phyloP scores from a whole-genome alignment of 805 yeast species.

The Sugiyamaella valdiviana region DNA sequence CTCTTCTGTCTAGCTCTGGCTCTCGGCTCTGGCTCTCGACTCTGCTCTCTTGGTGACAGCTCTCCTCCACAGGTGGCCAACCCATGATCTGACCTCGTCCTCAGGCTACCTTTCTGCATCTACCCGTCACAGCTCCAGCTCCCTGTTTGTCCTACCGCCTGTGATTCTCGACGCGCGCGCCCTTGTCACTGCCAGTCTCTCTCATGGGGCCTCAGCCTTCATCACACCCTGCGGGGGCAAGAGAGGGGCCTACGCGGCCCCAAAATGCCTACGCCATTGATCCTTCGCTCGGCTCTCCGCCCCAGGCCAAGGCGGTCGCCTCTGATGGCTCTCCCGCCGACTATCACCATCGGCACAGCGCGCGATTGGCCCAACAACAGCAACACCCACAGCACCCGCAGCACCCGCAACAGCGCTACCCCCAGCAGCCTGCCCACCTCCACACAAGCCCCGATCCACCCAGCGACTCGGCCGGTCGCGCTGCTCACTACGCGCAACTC shows the following conservation, averaged over 20 bases:
- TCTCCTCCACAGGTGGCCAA: no score
- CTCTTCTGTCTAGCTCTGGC: no score
- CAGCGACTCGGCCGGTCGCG: not conserved
- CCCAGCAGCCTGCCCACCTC: conserved; percentile 1
- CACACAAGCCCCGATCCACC: no score
- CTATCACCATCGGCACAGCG: not conserved
- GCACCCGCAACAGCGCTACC: conserved; percentile 22
- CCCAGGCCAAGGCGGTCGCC: not conserved
- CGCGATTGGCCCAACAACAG: conserved; percentile 14
- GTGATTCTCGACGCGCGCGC: no score
- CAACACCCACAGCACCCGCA: conserved; percentile 18
- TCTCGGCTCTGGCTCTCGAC: no score
- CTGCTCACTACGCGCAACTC: not conserved
- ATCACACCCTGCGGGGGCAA: not conserved
- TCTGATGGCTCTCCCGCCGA: not conserved
- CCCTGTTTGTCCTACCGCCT: no score
- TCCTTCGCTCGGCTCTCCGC: conserved; percentile 2
- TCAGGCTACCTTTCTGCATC: no score
- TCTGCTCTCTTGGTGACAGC: no score
- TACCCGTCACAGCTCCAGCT: no score
- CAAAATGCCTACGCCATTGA: conserved; percentile 2
- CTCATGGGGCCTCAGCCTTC: not conserved
- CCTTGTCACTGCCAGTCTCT: not conserved
- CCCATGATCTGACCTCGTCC: no score
- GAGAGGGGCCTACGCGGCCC: not conserved